Evolutionary conservation across 805 yeast genomes (phyloP).

Genomic region (Zygosaccharomyces rouxii): DNA sequence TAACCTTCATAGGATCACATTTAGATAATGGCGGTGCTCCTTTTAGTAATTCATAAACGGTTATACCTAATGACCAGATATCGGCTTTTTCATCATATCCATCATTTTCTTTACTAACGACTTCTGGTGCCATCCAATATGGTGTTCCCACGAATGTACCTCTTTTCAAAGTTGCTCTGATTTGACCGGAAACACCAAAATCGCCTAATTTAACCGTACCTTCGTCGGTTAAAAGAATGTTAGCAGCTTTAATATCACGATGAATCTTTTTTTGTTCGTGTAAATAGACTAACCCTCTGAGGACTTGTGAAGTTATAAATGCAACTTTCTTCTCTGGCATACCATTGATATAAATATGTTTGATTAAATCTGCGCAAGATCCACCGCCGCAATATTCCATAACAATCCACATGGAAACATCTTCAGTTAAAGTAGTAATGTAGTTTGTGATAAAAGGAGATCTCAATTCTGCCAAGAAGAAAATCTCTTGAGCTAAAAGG

Average conservation of each 20-base stretch:
- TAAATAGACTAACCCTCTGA: slow-evolving; percentile 69
- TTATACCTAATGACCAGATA: slow-evolving; percentile 94
- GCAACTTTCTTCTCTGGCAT: slow-evolving; percentile 48
- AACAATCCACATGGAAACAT: slow-evolving; percentile 74
- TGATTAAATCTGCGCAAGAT: slow-evolving; percentile 73
- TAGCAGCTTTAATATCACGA: slow-evolving; percentile 88
- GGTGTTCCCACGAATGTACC: slow-evolving; percentile 93
- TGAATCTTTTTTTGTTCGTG: slow-evolving; percentile 77
- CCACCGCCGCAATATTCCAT: slow-evolving; percentile 98
- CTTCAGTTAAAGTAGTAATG: slow-evolving; percentile 58
- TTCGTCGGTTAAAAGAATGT: slow-evolving; percentile 62
- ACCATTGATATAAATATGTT: slow-evolving; percentile 32
- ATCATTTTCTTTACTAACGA: slow-evolving; percentile 46
- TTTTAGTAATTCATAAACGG: slow-evolving; percentile 75
- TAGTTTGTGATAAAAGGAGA: slow-evolving; percentile 67
- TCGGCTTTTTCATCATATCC: slow-evolving; percentile 88
- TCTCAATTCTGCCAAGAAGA: slow-evolving; percentile 60
- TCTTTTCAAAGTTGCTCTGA: slow-evolving; percentile 58
- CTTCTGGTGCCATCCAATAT: slow-evolving; percentile 99
- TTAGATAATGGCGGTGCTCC: slow-evolving; percentile 80
- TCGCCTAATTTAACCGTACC: slow-evolving; percentile 84
- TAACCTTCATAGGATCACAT: slow-evolving; percentile 70
- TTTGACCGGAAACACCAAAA: slow-evolving; percentile 88
- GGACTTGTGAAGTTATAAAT: slow-evolving; percentile 56
- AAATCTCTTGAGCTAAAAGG: slow-evolving; percentile 70